Evolutionary conservation across 495 filamentous ascomycete species (phyloP).

Genomic region (Trichoderma gamsii): DNA sequence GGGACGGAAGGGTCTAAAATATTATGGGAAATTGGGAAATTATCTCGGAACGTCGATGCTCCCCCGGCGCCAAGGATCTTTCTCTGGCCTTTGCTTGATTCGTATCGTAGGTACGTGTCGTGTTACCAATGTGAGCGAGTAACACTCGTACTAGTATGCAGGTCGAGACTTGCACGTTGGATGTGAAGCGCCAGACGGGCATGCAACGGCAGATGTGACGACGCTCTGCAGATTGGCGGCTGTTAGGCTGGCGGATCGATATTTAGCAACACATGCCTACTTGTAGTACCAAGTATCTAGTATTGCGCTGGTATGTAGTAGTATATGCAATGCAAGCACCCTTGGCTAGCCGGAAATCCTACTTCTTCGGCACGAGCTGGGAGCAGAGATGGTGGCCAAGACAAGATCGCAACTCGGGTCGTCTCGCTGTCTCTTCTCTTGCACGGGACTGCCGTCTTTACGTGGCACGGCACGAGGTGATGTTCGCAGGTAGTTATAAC

Average conservation of each 20-base stretch:
- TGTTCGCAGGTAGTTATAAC: too few species aligned
- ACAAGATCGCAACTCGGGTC: background rate
- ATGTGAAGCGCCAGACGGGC: background rate
- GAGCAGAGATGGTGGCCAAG: background rate
- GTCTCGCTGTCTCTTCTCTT: too few species aligned
- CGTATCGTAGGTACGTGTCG: background rate
- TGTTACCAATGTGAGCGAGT: background rate
- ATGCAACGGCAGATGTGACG: slow-evolving; percentile 4
- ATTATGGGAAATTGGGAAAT: slow-evolving; percentile 13
- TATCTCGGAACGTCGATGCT: slow-evolving; percentile 4
- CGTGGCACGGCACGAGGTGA: too few species aligned
- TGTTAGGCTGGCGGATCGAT: background rate
- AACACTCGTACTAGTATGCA: background rate
- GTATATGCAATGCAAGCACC: background rate
- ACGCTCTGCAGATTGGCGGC: background rate
- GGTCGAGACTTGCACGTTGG: background rate
- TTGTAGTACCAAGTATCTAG: background rate
- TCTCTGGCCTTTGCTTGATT: background rate
- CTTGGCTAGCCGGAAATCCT: slow-evolving; percentile 11
- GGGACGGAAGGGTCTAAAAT: slow-evolving; percentile 9
- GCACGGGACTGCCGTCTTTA: too few species aligned
- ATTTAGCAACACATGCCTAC: background rate
- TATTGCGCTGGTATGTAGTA: background rate
- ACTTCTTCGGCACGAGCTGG: background rate
- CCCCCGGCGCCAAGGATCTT: slow-evolving; percentile 11